Base-by-base conservation (phyloP, 495 filamentous ascomycete species). In the Poronia punctata region DNA sequence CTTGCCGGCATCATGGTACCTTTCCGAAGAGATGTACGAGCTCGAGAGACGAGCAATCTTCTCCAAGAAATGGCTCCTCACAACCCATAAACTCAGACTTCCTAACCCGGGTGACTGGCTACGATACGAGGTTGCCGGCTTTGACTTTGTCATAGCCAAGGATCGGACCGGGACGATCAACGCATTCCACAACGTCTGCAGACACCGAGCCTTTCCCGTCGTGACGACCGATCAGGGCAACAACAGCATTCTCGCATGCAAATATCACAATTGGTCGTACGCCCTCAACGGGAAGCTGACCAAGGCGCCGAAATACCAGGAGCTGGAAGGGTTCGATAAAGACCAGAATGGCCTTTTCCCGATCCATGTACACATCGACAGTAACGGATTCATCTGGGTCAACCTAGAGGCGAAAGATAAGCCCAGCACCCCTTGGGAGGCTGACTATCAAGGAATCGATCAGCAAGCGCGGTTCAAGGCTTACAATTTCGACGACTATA, bases 191-290 rank as follows among this genome's bases (percentile, higher is more conserved):
- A 78, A 78, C 40, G 66, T 75, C 24, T 79, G 75, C 45, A 58
- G 75, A 20, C 75, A 79, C 45, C 68, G 74, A 8, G 74, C 74
- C 20, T 78, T 69, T 52, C 72, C 74, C 6, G 64, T 79, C 15
- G 71, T 78, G 7, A 66, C 64, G 8, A 67, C 68, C 26, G 60
- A 67, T 5, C 40, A 54, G 7, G 76, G 76, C 4, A 66, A 59
- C 7, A 54, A 71, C 11, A 61, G 62, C 5, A 69, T 78, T 42
- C 67, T 80, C 9, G 57, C 65, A 2, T 82, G 76, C 54, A 63
- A 70, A 29, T 82, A 80, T 46, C 78, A 82, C 53, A 76, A 78
- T 17, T 82, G 78, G 77, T 72, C 68, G 25, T 80, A 80, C 44
- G 69, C 74, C 38, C 65, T 68, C 4, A 64, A 54, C 28, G 76